These are phyloP conservation scores for Saccharomyces hybrid DNA, from an alignment of 1,139 yeast species.

Conservation along the genomic window DNA sequence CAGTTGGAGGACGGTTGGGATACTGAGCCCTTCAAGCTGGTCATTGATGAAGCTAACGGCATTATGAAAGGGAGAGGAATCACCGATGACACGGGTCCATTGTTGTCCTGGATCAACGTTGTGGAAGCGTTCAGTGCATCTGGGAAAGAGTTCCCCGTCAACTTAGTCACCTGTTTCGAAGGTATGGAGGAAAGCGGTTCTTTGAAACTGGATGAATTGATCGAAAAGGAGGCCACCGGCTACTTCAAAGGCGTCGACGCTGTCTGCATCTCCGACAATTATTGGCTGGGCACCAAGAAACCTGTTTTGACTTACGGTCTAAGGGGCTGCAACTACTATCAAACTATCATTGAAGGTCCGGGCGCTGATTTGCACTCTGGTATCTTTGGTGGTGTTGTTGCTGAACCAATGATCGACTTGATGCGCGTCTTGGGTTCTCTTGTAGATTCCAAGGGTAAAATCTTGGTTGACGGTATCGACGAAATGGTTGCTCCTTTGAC, in stretches of 20 bases:
- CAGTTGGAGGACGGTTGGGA: slow-evolving; percentile 87
- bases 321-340: slow-evolving; percentile 94
- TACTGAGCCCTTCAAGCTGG: slow-evolving; percentile 78
- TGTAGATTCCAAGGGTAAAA: slow-evolving; percentile 75
- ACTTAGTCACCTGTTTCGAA: slow-evolving; percentile 86
- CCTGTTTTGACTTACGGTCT: slow-evolving; percentile 97
- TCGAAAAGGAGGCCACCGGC: slow-evolving; percentile 63
- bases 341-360: slow-evolving; percentile 76
- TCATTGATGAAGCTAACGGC: slow-evolving; percentile 41
- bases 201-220: slow-evolving; percentile 76
- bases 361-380: slow-evolving; percentile 97
- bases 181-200: slow-evolving; percentile 99
- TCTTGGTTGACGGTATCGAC: slow-evolving; percentile 75
- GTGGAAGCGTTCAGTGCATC: slow-evolving; percentile 83
- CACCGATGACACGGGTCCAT: slow-evolving; percentile 98
- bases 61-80: slow-evolving; percentile 87
- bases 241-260: slow-evolving; percentile 88
- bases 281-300: slow-evolving; percentile 95
- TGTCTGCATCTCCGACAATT: slow-evolving; percentile 93
- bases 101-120: slow-evolving; percentile 91
- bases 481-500: slow-evolving; percentile 96
- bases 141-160: slow-evolving; percentile 86
- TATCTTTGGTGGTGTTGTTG: slow-evolving; percentile 92
- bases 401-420: slow-evolving; percentile 96
- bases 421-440: slow-evolving; percentile 65